These are phyloP conservation scores for Hemileia vastatrix DNA, from an alignment of 1,284 basidiomycete genomes.

Conservation along the genomic window DNA sequence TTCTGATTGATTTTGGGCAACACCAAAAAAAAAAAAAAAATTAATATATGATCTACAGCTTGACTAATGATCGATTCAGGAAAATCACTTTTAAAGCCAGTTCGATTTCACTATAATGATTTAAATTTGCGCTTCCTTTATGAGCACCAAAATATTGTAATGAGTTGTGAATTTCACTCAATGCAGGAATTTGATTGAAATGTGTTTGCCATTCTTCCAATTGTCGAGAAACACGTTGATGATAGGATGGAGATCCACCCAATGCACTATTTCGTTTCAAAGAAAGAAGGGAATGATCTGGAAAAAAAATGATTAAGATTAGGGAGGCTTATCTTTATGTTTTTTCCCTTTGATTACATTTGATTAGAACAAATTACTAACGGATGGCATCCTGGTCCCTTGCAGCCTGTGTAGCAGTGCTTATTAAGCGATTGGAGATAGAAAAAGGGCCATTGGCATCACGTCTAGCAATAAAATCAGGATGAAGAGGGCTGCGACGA, in stretches of 20 bases:
- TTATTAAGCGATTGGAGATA: background rate
- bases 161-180: background rate
- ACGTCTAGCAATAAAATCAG: background rate
- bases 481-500: background rate
- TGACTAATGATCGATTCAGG: background rate
- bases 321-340: background rate
- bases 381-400: background rate
- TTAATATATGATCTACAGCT: background rate
- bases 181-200: background rate
- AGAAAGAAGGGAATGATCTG: background rate
- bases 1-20: background rate
- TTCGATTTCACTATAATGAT: background rate
- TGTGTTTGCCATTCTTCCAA: conserved; percentile 2
- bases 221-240: background rate
- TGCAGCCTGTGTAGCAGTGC: background rate
- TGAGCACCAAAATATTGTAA: background rate
- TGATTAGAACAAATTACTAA: background rate
- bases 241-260: background rate
- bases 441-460: background rate
- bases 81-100: background rate
- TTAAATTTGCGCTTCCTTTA: background rate
- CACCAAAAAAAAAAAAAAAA: background rate
- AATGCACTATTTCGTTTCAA: background rate
- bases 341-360: background rate
- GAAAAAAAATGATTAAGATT: background rate